Evolutionary conservation across 2,329 filamentous ascomycete genomes (phyloP).

Genomic region (Fragosphaeria purpurea): DNA sequence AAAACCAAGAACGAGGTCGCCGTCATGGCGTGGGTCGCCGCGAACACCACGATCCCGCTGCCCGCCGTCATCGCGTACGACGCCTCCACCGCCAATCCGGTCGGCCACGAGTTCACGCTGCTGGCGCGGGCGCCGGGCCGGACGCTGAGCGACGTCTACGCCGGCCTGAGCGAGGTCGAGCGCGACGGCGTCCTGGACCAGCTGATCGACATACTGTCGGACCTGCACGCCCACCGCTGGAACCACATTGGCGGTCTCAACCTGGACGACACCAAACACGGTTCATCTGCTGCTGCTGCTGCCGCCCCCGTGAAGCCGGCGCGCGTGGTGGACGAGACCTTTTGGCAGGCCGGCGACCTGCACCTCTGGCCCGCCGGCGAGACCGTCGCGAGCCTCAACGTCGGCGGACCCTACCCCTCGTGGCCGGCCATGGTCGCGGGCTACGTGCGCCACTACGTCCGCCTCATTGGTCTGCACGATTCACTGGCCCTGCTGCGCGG

Average conservation of each 20-base stretch:
- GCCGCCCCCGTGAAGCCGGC: conserved; percentile 12
- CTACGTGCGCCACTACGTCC: conserved; percentile 18
- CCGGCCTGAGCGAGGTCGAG: conserved; percentile 11
- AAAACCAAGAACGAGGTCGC: conserved; percentile 28
- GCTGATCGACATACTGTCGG: conserved; percentile 19
- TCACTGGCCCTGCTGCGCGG: conserved; percentile 19
- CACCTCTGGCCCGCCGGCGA: conserved; percentile 17
- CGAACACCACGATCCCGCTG: conserved; percentile 24
- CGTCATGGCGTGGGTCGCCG: conserved; percentile 23
- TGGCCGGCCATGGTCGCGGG: conserved; percentile 18
- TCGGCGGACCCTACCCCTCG: conserved; percentile 13
- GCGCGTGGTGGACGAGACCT: conserved; percentile 25
- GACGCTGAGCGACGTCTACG: conserved; percentile 21
- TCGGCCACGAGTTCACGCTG: conserved; percentile 24
- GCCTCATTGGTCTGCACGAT: conserved; percentile 17
- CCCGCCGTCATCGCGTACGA: conserved; percentile 21
- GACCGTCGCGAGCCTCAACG: conserved; percentile 18
- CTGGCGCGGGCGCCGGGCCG: conserved; percentile 19
- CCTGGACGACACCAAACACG: background rate
- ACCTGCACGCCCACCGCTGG: conserved; percentile 20
- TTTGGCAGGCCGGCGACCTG: conserved; percentile 25
- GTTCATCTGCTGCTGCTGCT: no score
- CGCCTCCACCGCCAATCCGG: conserved; percentile 17
- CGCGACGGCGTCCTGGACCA: conserved; percentile 19
- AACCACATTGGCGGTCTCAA: conserved; percentile 20